Percentiles rank a stretch among this genome's conserved stretches.
Conservation (phyloP, 2,329 filamentous ascomycete genomes). For the Myotisia sp. region DNA sequence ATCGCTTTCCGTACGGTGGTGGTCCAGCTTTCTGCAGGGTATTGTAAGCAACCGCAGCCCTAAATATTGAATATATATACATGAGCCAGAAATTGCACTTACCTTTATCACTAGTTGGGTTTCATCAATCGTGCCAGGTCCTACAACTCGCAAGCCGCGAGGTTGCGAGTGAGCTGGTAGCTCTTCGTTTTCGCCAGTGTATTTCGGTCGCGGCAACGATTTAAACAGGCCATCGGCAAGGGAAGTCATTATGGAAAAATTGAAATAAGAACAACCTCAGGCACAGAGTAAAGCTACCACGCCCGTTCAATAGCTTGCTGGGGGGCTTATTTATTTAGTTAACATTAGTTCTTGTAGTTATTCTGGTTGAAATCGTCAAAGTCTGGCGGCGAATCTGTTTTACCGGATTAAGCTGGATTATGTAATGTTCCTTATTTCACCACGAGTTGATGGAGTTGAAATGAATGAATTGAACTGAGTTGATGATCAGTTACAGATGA, state of each 20-base stretch:
- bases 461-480: no score
- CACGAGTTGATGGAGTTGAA: no score
- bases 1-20: constrained; percentile 72
- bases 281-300: no score
- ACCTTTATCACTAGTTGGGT: constrained; percentile 71
- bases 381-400: no score
- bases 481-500: no score
- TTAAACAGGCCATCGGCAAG: constrained; percentile 59
- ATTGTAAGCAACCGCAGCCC: background rate
- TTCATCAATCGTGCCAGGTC: constrained; percentile 65
- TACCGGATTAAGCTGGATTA: no score
- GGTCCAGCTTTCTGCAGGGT: constrained; percentile 57
- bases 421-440: no score
- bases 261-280: no score
- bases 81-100: constrained; percentile 14
- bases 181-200: constrained; percentile 80
- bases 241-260: constrained; percentile 25
- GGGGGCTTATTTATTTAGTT: no score
- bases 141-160: constrained; percentile 69
- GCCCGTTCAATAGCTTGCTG: no score
- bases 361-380: no score
- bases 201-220: constrained; percentile 77
- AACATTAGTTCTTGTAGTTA: no score
- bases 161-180: constrained; percentile 55
- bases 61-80: background rate